phyloP scores from a whole-genome alignment of 2,329 filamentous ascomycete species.

The Pseudopyricularia cyperi region DNA sequence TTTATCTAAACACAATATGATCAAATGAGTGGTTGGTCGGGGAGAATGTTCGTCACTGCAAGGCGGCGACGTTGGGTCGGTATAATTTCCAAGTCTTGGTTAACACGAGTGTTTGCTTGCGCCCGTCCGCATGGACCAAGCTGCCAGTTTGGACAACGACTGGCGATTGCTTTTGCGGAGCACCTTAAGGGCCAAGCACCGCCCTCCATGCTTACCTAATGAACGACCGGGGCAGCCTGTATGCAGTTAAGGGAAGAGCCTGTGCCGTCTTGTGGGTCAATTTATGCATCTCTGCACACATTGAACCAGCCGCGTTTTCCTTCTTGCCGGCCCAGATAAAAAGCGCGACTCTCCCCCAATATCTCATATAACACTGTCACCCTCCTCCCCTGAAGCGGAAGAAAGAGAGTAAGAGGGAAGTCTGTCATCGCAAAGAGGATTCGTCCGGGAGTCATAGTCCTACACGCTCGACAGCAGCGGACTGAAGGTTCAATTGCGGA shows the following conservation, averaged over 20 bases:
- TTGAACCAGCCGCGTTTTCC: neutral
- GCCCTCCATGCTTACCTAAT: too few relatives aligned
- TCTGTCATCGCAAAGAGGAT: neutral
- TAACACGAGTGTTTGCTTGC: neutral
- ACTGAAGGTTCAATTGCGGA: constrained; percentile 1
- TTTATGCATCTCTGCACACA: neutral
- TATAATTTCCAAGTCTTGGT: neutral
- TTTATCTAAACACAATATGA: too few relatives aligned
- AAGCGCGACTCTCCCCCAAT: neutral
- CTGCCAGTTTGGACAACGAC: neutral
- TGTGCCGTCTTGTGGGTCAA: neutral
- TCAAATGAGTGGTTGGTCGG: too few relatives aligned
- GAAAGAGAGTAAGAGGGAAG: neutral
- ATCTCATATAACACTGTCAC: neutral
- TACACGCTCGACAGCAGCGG: neutral
- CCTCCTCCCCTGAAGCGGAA: neutral
- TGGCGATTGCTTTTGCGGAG: too few relatives aligned
- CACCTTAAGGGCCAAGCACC: too few relatives aligned
- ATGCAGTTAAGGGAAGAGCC: neutral
- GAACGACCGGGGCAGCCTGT: neutral
- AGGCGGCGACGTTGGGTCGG: too few relatives aligned
- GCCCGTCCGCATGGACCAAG: neutral
- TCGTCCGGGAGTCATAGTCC: neutral
- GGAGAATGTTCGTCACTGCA: too few relatives aligned
- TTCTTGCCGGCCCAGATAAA: neutral